Evolutionary conservation across 2,329 filamentous ascomycete species (phyloP).

Genomic region (Fusarium sp.): DNA sequence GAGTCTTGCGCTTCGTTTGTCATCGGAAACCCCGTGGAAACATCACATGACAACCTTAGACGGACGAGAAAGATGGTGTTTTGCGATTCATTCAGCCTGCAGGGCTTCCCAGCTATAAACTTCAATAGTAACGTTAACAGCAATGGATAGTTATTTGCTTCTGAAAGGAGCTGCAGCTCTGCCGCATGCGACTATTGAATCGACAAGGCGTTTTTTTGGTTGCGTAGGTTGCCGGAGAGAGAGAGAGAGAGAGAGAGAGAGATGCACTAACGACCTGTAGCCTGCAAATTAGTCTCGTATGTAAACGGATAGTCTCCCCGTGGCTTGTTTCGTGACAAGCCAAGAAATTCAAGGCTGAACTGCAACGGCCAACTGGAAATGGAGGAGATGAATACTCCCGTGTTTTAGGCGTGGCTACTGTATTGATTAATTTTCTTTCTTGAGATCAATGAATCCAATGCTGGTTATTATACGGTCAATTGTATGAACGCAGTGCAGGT

Average conservation of each 20-base stretch:
- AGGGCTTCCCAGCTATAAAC: neutral
- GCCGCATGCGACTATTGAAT: neutral
- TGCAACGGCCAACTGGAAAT: conserved; percentile 17
- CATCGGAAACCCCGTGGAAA: conserved; percentile 12
- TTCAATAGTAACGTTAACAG: neutral
- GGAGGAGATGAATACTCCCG: conserved; percentile 7
- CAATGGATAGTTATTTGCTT: neutral
- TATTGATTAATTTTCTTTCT: conserved; percentile 4
- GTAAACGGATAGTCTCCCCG: neutral
- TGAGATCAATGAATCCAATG: neutral
- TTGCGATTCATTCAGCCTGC: neutral
- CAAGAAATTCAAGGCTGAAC: conserved; percentile 27
- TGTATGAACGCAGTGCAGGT: too few relatives aligned
- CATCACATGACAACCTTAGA: neutral
- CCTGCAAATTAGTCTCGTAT: conserved; percentile 12
- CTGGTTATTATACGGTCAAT: too few relatives aligned
- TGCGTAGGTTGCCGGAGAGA: neutral
- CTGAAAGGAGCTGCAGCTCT: neutral
- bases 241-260: too few relatives aligned
- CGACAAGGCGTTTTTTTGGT: conserved; percentile 13
- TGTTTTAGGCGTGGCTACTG: neutral
- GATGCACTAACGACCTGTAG: too few relatives aligned
- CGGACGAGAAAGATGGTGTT: neutral
- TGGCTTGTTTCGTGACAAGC: conserved; percentile 16
- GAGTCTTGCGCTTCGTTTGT: conserved; percentile 2